phyloP scores from a whole-genome alignment of 31 red algal species.

The Bonnemaisonia californica region DNA sequence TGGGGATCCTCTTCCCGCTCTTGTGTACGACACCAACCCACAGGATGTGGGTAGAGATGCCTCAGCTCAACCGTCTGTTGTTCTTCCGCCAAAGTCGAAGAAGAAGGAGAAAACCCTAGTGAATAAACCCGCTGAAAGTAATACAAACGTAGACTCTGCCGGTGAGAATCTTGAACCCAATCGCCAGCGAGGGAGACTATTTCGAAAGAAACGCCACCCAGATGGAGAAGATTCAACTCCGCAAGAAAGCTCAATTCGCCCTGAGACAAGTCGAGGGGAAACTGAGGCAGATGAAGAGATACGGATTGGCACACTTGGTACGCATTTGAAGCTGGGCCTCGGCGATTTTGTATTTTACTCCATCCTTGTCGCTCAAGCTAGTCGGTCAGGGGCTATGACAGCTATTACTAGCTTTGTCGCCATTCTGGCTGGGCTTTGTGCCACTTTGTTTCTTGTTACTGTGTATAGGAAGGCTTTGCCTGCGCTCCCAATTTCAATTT shows the following conservation, averaged over 20 bases:
- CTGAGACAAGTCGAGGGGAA: neutral
- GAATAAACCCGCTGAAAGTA: neutral
- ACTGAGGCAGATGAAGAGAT: constrained; percentile 33
- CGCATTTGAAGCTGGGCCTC: constrained; percentile 85
- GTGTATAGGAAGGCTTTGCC: constrained; percentile 76
- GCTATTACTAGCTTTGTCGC: constrained; percentile 76
- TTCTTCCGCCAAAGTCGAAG: neutral
- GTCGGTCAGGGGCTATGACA: constrained; percentile 70
- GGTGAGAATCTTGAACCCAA: neutral
- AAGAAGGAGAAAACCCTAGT: neutral
- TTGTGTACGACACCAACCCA: constrained; percentile 87
- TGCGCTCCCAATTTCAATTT: constrained; percentile 86
- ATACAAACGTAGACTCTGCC: neutral
- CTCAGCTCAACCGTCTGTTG: constrained; percentile 18
- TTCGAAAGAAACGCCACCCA: neutral
- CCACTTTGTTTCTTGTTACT: constrained; percentile 79
- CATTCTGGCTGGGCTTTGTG: constrained; percentile 76
- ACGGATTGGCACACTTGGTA: constrained; percentile 56
- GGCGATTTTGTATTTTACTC: constrained; percentile 95
- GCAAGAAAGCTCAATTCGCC: neutral
- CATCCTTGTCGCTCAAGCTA: constrained; percentile 76
- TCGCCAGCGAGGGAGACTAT: neutral
- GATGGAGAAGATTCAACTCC: neutral
- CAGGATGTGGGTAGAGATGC: constrained; percentile 53
- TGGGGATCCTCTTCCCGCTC: constrained; percentile 63